Conservation (phyloP, 768 basidiomycete species). For the Cystofilobasidium macerans region DNA sequence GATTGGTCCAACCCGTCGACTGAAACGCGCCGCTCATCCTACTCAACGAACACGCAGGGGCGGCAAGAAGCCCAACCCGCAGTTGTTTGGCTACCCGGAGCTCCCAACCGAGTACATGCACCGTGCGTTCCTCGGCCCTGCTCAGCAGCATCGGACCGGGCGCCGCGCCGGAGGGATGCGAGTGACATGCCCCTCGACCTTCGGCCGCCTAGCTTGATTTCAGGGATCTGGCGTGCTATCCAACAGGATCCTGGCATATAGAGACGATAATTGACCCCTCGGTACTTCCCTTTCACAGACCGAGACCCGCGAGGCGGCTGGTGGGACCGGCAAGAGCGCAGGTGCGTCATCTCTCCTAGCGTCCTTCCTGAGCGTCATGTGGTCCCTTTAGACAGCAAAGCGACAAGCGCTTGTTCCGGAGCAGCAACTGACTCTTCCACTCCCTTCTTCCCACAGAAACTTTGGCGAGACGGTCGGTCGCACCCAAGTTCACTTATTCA, state of each 20-base stretch:
- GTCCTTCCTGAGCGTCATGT: too few relatives aligned
- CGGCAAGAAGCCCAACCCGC: conserved; percentile 13
- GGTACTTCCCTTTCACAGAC: conserved; percentile 1
- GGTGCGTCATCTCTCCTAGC: neutral
- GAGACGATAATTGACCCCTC: too few relatives aligned
- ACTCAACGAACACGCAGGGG: neutral
- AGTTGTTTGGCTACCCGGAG: conserved; percentile 24
- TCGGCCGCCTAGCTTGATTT: too few relatives aligned
- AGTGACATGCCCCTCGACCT: too few relatives aligned
- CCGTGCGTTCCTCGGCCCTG: conserved; percentile 6
- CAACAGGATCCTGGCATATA: too few relatives aligned
- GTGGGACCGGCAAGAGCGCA: conserved; percentile 16
- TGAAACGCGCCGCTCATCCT: neutral
- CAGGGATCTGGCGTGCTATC: too few relatives aligned
- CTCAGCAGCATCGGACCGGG: neutral
- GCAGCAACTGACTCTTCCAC: too few relatives aligned
- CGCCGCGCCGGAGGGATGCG: too few relatives aligned
- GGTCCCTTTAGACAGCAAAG: too few relatives aligned
- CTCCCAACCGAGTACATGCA: conserved; percentile 13
- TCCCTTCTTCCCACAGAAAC: conserved; percentile 5
- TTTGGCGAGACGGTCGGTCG: conserved; percentile 22
- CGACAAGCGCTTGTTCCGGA: too few relatives aligned
- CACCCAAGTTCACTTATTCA: neutral
- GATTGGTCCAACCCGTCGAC: neutral
- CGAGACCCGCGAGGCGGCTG: conserved; percentile 14